Conservation (phyloP, 345 rosid genomes). For the Eucalyptus curtisii region DNA sequence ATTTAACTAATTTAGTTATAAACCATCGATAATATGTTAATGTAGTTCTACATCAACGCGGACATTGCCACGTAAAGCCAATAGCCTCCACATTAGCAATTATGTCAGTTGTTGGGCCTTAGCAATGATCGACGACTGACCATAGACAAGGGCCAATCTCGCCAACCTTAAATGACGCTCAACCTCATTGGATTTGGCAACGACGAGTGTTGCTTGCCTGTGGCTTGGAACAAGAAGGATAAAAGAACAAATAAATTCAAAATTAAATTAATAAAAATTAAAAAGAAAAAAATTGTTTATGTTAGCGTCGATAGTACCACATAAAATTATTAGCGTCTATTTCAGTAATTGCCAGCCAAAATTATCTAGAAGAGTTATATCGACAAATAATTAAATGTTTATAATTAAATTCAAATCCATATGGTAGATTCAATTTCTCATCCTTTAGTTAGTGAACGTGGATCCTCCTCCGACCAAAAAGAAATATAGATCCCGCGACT, state of each 20-base stretch:
- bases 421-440: fast-evolving
- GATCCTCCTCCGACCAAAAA: neutral
- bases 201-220: neutral
- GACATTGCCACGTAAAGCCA: too few species aligned
- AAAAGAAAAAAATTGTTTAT: fast-evolving
- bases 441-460: fast-evolving
- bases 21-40: neutral
- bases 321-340: fast-evolving
- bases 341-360: neutral
- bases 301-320: fast-evolving
- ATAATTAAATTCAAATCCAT: fast-evolving
- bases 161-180: fast-evolving
- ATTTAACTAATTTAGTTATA: neutral
- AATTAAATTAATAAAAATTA: too few species aligned
- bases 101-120: fast-evolving
- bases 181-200: fast-evolving
- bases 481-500: too few species aligned
- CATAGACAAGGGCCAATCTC: neutral
- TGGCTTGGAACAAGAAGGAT: fast-evolving
- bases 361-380: neutral
- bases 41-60: neutral
- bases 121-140: fast-evolving
- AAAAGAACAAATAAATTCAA: neutral
- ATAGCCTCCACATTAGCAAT: too few species aligned
- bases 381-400: neutral